These are phyloP conservation scores for Ceratocystis ficicola DNA, from an alignment of 2,329 filamentous ascomycete genomes.

Conservation along the genomic window DNA sequence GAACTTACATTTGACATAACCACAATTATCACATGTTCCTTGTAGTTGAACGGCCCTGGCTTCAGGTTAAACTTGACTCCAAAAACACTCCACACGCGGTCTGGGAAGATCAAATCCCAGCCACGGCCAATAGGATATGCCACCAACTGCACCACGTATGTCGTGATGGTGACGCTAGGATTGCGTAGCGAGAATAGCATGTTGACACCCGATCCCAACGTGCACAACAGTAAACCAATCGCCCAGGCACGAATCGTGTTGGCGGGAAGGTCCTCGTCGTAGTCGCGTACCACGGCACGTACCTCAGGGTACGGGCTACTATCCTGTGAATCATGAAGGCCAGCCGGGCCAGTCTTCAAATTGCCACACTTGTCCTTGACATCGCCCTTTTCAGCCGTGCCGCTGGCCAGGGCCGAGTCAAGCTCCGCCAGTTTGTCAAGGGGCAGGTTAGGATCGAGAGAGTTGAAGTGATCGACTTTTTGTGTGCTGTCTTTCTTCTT, in stretches of 20 bases:
- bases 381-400: slow-evolving; percentile 39
- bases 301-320: slow-evolving; percentile 59
- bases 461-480: neutral
- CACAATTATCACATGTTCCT: slow-evolving; percentile 50
- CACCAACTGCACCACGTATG: slow-evolving; percentile 50
- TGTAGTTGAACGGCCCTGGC: slow-evolving; percentile 48
- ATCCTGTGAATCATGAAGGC: slow-evolving; percentile 38
- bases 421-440: slow-evolving; percentile 49
- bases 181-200: slow-evolving; percentile 49
- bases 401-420: slow-evolving; percentile 43
- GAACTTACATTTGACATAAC: slow-evolving; percentile 50
- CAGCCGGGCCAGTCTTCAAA: slow-evolving; percentile 38
- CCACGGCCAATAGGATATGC: slow-evolving; percentile 46
- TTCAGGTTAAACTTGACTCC: slow-evolving; percentile 45
- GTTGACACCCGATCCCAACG: slow-evolving; percentile 49
- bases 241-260: slow-evolving; percentile 54
- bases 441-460: slow-evolving; percentile 50
- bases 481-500: slow-evolving; percentile 31
- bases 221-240: slow-evolving; percentile 49
- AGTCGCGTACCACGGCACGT: slow-evolving; percentile 51
- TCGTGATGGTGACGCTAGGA: slow-evolving; percentile 47
- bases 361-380: slow-evolving; percentile 27
- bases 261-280: slow-evolving; percentile 51
- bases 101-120: slow-evolving; percentile 45
- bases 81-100: slow-evolving; percentile 39